Conservation (phyloP, 208 protist species). For the Trypanosoma caninum region DNA sequence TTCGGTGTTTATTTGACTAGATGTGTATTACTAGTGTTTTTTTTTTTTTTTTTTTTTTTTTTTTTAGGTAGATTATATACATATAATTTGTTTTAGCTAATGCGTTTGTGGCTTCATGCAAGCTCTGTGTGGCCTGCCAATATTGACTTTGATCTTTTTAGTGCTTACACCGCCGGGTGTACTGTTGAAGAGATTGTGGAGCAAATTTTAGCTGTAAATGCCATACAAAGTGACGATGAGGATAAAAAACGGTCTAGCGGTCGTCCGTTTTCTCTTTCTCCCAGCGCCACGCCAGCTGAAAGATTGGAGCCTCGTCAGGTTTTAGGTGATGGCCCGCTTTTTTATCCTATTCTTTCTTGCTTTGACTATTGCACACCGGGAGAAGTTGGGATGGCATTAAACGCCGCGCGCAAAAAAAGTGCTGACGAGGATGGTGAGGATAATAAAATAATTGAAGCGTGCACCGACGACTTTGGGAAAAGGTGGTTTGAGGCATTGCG, state of each 20-base stretch:
- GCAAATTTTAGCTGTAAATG: constrained; percentile 35
- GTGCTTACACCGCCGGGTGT: constrained; percentile 58
- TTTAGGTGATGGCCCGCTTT: too few species aligned
- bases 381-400: too few species aligned
- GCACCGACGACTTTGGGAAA: neutral
- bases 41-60: constrained; percentile 22
- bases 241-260: neutral
- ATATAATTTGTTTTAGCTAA: constrained; percentile 12
- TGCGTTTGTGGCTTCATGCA: constrained; percentile 61
- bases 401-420: too few species aligned
- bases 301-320: too few species aligned
- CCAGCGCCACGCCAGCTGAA: too few species aligned
- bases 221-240: neutral
- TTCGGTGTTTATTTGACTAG: neutral
- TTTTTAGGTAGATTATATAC: neutral
- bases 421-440: too few species aligned
- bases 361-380: too few species aligned
- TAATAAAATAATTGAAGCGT: neutral
- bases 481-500: neutral
- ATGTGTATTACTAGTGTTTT: neutral
- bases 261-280: neutral
- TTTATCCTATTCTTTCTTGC: too few species aligned
- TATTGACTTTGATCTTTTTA: constrained; percentile 68
- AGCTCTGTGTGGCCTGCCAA: constrained; percentile 62
- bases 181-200: constrained; percentile 71